A percentile compares a stretch with the other conserved stretches of the same genome.
Evolutionary conservation across 2,329 filamentous ascomycete species (phyloP).

Genomic region (Zymoseptoria ardabiliae): DNA sequence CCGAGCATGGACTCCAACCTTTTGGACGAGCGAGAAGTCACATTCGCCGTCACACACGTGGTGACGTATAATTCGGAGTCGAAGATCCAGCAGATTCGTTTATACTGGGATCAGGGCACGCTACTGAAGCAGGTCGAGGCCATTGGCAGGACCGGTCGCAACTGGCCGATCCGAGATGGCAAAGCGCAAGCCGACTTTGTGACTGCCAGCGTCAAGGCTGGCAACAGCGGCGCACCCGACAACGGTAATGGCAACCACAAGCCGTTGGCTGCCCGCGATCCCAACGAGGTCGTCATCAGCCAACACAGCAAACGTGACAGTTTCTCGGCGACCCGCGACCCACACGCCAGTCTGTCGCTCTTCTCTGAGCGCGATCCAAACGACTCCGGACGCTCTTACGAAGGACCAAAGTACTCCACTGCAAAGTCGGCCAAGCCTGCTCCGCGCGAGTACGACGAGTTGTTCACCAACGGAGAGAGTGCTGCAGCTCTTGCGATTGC

Average conservation of each 20-base stretch:
- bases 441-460: constrained; percentile 61
- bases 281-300: constrained; percentile 21
- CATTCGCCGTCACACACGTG: constrained; percentile 81
- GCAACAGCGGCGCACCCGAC: constrained; percentile 15
- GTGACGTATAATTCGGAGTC: constrained; percentile 70
- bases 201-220: constrained; percentile 26
- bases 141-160: constrained; percentile 81
- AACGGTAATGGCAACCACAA: constrained; percentile 18
- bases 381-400: constrained; percentile 43
- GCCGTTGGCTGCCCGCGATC: constrained; percentile 9
- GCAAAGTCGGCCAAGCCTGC: constrained; percentile 64
- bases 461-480: constrained; percentile 50
- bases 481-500: constrained; percentile 22
- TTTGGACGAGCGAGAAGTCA: constrained; percentile 70
- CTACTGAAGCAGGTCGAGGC: constrained; percentile 89
- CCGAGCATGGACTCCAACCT: constrained; percentile 93
- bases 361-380: constrained; percentile 63
- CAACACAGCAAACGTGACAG: constrained; percentile 26
- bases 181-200: constrained; percentile 69
- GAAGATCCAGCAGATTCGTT: constrained; percentile 79
- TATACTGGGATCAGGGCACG: constrained; percentile 91
- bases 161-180: constrained; percentile 90
- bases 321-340: constrained; percentile 35
- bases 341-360: constrained; percentile 62
- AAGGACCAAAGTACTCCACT: constrained; percentile 49